phyloP scores from a whole-genome alignment of 805 yeast genomes.

The Kluyveromyces wickerhamii region DNA sequence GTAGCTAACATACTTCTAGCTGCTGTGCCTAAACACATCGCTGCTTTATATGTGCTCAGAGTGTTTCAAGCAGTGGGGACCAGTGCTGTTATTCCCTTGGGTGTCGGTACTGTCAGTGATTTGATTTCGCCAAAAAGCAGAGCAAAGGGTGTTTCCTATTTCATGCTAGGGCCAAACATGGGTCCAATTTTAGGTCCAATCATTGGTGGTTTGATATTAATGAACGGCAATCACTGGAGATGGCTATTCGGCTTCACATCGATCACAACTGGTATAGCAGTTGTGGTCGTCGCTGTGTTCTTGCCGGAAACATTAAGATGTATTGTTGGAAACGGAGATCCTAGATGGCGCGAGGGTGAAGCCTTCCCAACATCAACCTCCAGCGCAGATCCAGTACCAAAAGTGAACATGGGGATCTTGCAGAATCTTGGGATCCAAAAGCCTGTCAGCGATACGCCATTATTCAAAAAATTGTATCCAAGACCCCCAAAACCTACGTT shows the following conservation, averaged over 20 bases:
- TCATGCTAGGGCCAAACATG: constrained; percentile 77
- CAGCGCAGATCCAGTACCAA: background rate
- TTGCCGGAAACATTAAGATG: constrained; percentile 76
- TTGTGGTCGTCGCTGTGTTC: constrained; percentile 42
- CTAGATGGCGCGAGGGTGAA: constrained; percentile 18
- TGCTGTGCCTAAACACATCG: constrained; percentile 51
- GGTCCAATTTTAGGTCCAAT: constrained; percentile 88
- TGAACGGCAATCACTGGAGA: constrained; percentile 70
- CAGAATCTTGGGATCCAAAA: constrained; percentile 22
- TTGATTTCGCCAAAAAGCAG: constrained; percentile 56
- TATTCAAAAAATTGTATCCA: constrained; percentile 29
- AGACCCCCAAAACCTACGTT: constrained; percentile 40
- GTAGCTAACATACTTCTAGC: constrained; percentile 61
- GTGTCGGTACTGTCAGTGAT: constrained; percentile 87
- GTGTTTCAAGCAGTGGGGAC: constrained; percentile 80
- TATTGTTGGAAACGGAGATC: constrained; percentile 48
- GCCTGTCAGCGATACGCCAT: constrained; percentile 18
- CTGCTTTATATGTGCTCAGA: constrained; percentile 57
- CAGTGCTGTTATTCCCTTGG: constrained; percentile 80
- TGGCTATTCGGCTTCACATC: constrained; percentile 74
- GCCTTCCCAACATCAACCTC: background rate
- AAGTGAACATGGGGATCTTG: constrained; percentile 8
- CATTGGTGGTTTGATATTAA: constrained; percentile 67
- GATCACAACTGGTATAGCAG: constrained; percentile 52
- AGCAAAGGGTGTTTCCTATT: constrained; percentile 77